Conservation (phyloP, 768 basidiomycete species). For the Flagelloscypha sp. region DNA sequence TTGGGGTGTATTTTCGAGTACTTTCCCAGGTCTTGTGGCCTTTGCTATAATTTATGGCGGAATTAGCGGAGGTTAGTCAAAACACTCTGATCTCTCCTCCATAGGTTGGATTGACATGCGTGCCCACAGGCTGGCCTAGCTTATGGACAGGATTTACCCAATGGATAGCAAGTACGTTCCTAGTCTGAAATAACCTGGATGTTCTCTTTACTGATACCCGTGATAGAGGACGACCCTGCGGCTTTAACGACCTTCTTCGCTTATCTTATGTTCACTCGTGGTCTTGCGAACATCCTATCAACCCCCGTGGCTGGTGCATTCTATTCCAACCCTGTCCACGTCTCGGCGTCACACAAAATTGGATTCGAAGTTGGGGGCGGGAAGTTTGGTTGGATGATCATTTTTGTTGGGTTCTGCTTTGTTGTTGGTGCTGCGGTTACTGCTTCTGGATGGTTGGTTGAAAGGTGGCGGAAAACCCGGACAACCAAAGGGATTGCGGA, state of each 20-base stretch:
- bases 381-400: constrained; percentile 18
- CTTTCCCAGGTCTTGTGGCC: constrained; percentile 7
- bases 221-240: constrained; percentile 13
- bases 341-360: neutral
- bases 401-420: constrained; percentile 23
- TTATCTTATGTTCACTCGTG: constrained; percentile 10
- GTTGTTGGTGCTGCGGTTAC: constrained; percentile 18
- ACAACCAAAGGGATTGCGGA: too few relatives aligned
- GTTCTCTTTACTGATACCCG: neutral
- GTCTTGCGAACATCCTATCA: constrained; percentile 15
- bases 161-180: constrained; percentile 15
- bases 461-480: too few relatives aligned
- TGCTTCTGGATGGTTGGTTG: constrained; percentile 9
- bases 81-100: too few relatives aligned
- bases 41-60: constrained; percentile 10
- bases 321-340: neutral
- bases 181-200: neutral
- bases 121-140: constrained; percentile 22
- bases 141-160: constrained; percentile 20
- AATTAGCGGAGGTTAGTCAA: too few relatives aligned
- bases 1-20: constrained; percentile 8
- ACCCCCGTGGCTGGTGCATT: constrained; percentile 15
- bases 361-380: constrained; percentile 22
- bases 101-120: too few relatives aligned
- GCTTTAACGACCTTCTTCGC: constrained; percentile 11